Evolutionary conservation across 164 flowering plant genomes (phyloP), one percentile per base, ranked within the genome.

Genomic region (Brasenia schreberi): DNA sequence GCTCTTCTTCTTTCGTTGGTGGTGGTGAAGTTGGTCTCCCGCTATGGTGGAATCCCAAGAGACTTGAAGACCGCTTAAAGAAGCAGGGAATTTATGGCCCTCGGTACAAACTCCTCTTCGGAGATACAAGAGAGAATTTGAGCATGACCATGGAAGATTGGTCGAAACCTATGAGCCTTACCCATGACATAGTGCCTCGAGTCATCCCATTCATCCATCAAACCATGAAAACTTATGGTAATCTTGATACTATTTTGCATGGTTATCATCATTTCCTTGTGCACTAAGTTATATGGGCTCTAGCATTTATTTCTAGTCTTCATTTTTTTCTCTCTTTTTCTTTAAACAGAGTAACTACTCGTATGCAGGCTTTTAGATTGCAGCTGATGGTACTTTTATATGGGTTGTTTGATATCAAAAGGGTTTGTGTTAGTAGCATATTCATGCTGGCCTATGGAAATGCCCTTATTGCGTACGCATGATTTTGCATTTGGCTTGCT

Each of bases 171-270:
- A 66, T 73, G 64, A 18, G 59, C 4, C 72, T 66, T 9, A 69
- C 72, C n/a, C 76, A 73, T 45, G 23, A 18, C 18, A 72, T 72
- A 6, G 64, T 66, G 16, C 76, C 72, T 42, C 69, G 67, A 12
- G 70, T 73, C 42, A 42, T 66, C 11, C 76, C 76, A 16, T 69
- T 66, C 53, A 4, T 58, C 7, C 23, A 53, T 27, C 64, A 64
- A 11, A 62, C 64, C 6, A 58, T 69, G 19, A 53, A 69, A 61
- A 33, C 23, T 7, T 64, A 68, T 27, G 74, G 74, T 72, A 64
- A 49, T 14, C 16, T 6, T 49, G 12, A 9, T 14, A 9, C 56
- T 49, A 12, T 49, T 14, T 33, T 33, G 39, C 39, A 33, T 33
- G 2, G 39, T 33, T 33, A 33, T 33, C 3, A 33, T 33, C 39